A percentile compares a stretch with the other conserved stretches of the same genome.
phyloP scores from a whole-genome alignment of 345 rosid genomes.

The Litchi chinensis region DNA sequence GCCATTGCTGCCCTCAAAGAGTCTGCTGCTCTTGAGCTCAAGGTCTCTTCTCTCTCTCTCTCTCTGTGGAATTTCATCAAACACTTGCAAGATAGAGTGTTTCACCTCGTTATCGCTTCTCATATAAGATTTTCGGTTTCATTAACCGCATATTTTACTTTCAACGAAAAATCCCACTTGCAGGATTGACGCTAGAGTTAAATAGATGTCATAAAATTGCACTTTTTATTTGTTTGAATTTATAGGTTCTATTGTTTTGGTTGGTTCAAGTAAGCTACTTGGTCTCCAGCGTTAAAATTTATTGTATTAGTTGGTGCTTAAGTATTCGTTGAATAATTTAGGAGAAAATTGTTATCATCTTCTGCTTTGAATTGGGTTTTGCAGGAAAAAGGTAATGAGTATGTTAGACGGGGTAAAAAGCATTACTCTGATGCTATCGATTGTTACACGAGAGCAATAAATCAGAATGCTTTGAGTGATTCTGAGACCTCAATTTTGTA shows the following conservation, averaged over 20 bases:
- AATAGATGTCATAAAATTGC: not conserved
- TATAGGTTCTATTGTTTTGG: not conserved
- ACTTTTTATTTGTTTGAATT: not conserved
- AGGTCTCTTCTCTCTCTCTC: conserved; percentile 45
- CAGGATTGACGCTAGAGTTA: not conserved
- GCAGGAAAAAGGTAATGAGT: conserved; percentile 86
- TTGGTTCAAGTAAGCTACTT: not conserved
- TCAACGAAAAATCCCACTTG: not conserved
- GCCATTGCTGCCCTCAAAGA: conserved; percentile 81
- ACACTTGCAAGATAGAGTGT: not conserved
- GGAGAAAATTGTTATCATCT: not conserved
- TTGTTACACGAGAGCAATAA: conserved; percentile 79
- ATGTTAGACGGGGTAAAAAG: conserved; percentile 85
- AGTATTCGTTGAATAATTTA: not conserved
- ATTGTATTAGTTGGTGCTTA: not conserved
- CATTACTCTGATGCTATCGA: conserved; percentile 79
- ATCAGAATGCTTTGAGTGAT: conserved; percentile 60
- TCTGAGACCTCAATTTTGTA: conserved; percentile 65
- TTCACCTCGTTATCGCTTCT: not conserved
- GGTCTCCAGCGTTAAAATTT: not conserved
- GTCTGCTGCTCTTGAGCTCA: conserved; percentile 85
- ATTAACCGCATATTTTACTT: not conserved
- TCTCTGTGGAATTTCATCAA: not conserved
- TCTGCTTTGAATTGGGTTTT: conserved; percentile 13
- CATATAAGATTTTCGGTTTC: not conserved